Evolutionary conservation across 2,329 filamentous ascomycete species (phyloP), one percentile per base, ranked within the genome.

Genomic region (Verticillium albo-atrum): DNA sequence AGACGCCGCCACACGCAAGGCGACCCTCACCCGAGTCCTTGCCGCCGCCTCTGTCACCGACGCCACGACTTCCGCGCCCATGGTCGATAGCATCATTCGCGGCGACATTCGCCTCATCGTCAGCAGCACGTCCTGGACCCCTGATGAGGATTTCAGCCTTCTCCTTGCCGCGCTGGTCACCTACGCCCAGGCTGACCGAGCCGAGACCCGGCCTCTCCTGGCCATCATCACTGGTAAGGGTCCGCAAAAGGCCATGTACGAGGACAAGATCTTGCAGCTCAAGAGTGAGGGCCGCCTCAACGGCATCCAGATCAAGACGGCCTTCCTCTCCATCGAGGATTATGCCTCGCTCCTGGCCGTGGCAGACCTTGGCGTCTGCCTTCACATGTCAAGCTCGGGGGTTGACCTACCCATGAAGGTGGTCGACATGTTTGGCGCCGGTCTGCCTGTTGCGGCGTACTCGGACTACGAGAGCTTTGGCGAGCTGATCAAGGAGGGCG

Each of bases 401-500:
- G 92, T 99, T 0, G 95, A 99, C 74, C 79, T 99, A 23, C 95
- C 95, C 0, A 99, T 99, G 95, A 99, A 99, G 76, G 92, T 99
- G 1, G 93, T 99, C 15, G 95, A 99, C 72, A 97, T 99, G 93
- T 98, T 99, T 72, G 95, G 95, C 2, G 90, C 93, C 0, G 95
- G 94, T 0, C 78, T 99, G 28, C 95, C 95, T 0, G 95, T 99
- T 0, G 88, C 89, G 0, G 94, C 92, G 4, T 98, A 95, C 82
- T 85, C 85, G 27, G 83, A 84, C 2, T 99, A 96, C 69, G 88
- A 93, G 70, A 94, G 93, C 63, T 97, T 96, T 82, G 80, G 85
- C 2, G 95, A 99, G 76, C 78, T 99, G n/a, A 90, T 99, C 27
- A 89, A 84, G 57, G 93, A 98, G 68, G 89, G 90, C 0, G 80